A percentile compares a stretch with the other conserved stretches of the same genome.
Conservation (phyloP, 2,329 filamentous ascomycete genomes). For the Phyllosticta capitalensis region DNA sequence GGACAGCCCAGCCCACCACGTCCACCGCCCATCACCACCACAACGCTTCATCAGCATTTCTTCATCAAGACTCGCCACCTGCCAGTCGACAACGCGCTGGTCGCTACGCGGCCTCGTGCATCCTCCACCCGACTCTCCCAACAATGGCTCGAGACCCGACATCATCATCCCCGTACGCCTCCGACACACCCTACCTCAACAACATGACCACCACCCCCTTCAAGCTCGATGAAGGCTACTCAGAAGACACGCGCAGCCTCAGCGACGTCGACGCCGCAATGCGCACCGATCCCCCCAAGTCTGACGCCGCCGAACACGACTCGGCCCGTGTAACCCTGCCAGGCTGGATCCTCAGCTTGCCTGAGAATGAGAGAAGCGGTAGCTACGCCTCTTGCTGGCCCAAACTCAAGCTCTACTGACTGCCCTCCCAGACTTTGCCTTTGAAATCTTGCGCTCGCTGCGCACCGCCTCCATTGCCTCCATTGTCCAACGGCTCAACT, state of each 20-base stretch:
- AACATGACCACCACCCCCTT: constrained; percentile 25
- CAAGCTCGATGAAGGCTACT: constrained; percentile 73
- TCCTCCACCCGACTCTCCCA: constrained; percentile 1
- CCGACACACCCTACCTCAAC: constrained; percentile 22
- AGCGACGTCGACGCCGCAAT: constrained; percentile 31
- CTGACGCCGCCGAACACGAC: constrained; percentile 20
- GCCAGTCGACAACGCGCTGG: constrained; percentile 7
- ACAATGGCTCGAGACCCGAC: constrained; percentile 24
- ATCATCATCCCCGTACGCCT: constrained; percentile 20
- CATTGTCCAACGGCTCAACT: constrained; percentile 71
- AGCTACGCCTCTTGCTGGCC: constrained; percentile 22
- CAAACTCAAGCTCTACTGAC: constrained; percentile 1
- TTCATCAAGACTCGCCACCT: not conserved
- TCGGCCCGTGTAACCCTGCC: constrained; percentile 37
- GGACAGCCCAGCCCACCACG: not conserved
- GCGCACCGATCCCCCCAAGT: constrained; percentile 24
- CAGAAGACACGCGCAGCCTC: constrained; percentile 56
- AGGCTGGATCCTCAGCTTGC: constrained; percentile 45
- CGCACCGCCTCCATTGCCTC: constrained; percentile 70
- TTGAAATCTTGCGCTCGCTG: constrained; percentile 66
- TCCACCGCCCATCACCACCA: too few relatives aligned
- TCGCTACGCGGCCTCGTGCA: constrained; percentile 4
- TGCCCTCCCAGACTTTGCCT: constrained; percentile 58
- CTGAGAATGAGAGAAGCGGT: constrained; percentile 46
- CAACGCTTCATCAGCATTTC: too few relatives aligned